Evolutionary conservation across 208 protist genomes (phyloP).

Genomic region (Crithidia expoeki): DNA sequence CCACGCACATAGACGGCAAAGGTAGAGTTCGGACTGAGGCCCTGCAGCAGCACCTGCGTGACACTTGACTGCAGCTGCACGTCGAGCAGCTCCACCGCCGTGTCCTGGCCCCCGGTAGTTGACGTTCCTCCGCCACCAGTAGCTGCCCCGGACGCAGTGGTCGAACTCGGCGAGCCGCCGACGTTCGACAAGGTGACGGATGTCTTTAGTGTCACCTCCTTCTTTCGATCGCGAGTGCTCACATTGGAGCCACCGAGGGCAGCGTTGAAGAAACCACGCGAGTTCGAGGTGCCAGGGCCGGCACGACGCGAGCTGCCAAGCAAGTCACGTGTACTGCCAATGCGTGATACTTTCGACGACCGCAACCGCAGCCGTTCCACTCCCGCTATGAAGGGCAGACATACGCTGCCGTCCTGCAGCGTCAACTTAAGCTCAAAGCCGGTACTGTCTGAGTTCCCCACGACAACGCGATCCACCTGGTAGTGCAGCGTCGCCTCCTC

Average conservation of each 20-base stretch:
- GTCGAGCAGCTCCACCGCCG: constrained; percentile 46
- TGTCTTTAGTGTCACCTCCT: constrained; percentile 17
- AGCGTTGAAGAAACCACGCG: constrained; percentile 20
- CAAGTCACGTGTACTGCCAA: constrained; percentile 15
- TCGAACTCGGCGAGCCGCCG: background rate
- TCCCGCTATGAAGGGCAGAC: constrained; percentile 47
- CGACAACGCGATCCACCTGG: constrained; percentile 62
- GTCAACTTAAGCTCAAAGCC: constrained; percentile 64
- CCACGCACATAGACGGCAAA: constrained; percentile 62
- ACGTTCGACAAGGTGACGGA: constrained; percentile 11
- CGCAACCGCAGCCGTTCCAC: constrained; percentile 33
- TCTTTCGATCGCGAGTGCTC: constrained; percentile 26
- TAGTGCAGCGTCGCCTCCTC: constrained; percentile 75
- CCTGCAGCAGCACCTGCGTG: constrained; percentile 43
- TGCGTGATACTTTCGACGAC: constrained; percentile 1
- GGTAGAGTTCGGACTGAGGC: constrained; percentile 38
- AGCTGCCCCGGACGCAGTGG: background rate
- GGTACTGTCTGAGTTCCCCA: constrained; percentile 59
- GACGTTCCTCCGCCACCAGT: background rate
- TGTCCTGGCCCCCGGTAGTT: background rate
- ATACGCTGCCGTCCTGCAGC: constrained; percentile 38
- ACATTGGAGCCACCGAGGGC: background rate
- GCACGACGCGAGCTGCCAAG: constrained; percentile 6
- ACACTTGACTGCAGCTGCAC: constrained; percentile 43
- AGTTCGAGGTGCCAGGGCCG: background rate